Base-by-base conservation (phyloP, 208 protist genomes). In the Entamoeba invadens region DNA sequence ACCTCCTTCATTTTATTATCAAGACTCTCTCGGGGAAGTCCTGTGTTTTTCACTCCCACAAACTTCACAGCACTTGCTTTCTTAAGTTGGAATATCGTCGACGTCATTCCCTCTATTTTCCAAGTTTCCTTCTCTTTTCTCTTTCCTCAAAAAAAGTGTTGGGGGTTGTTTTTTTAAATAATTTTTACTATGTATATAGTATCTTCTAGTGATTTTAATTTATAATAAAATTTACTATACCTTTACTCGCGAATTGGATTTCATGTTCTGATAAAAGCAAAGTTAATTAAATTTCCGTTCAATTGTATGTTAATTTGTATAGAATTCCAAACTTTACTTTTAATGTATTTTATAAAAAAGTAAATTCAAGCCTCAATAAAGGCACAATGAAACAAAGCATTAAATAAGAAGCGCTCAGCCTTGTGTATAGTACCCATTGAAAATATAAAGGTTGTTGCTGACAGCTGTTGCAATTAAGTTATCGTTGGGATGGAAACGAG, bases 381-480 rank as follows among this genome's bases (percentile, higher is more conserved):
- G 47, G 47, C 18, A 57, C 18, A 57, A 57, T 57, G 47, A 57
- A 57, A 87, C 57, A 87, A 21, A 87, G 38, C 18, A n/a, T n/a
- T n/a, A n/a, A n/a, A n/a, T n/a, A n/a, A n/a, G 57, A 87, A 87
- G 31, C 31, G 38, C 31, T 87, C 38, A 87, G 31, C 57, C 57
- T 35, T 42, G 44, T 92, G 91, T 92, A 31, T 45, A 92, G 25
- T 46, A 44, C 44, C 44, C 91, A 92, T 92, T 92, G 91, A 46
- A 92, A 44, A 92, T 46, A 92, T 92, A 92, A 44, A 92, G 44
- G 45, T 92, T 92, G n/a, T 92, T 92, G n/a, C 91, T 92, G 35
- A 45, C 91, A 46, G 91, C 91, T 46, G 44, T 45, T 45, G 91
- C 91, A 92, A 92, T 45, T 16, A 92, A 18, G 45, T 92, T 45